Percentiles rank a stretch among this genome's conserved stretches.
These are phyloP conservation scores for Beverwykella pulmonaria DNA, from an alignment of 495 filamentous ascomycete genomes.

Conservation along the genomic window DNA sequence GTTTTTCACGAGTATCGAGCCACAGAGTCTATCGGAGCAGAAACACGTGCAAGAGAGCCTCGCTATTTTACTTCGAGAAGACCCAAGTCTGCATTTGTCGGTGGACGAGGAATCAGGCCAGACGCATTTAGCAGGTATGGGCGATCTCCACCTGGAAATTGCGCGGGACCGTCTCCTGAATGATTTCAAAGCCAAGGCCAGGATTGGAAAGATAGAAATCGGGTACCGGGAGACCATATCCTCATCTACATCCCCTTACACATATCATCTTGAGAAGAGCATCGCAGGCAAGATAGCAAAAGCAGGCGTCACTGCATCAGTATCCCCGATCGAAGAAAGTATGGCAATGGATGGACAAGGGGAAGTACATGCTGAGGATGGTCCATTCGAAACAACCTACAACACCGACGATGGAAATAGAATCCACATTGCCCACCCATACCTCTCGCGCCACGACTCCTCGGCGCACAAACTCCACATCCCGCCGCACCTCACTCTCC, in stretches of 20 bases:
- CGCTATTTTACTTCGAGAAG: slow-evolving; percentile 79
- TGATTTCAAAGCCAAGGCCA: slow-evolving; percentile 85
- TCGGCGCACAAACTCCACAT: slow-evolving; percentile 44
- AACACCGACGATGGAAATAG: slow-evolving; percentile 47
- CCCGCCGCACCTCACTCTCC: slow-evolving; percentile 60
- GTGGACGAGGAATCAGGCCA: slow-evolving; percentile 90
- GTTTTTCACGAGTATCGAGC: slow-evolving; percentile 92
- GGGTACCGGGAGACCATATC: slow-evolving; percentile 85
- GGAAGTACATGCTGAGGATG: slow-evolving; percentile 41
- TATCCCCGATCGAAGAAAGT: slow-evolving; percentile 61
- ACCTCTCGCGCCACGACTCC: slow-evolving; percentile 35
- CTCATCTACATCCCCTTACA: slow-evolving; percentile 54
- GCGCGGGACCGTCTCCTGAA: slow-evolving; percentile 83
- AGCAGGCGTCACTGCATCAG: slow-evolving; percentile 70
- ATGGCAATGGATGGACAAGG: not conserved
- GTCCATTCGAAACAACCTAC: slow-evolving; percentile 25
- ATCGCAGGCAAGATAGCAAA: slow-evolving; percentile 77
- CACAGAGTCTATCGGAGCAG: slow-evolving; percentile 73
- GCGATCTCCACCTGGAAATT: slow-evolving; percentile 96
- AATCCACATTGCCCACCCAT: slow-evolving; percentile 47
- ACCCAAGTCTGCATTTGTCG: slow-evolving; percentile 86
- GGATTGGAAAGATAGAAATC: slow-evolving; percentile 93
- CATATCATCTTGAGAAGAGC: slow-evolving; percentile 70
- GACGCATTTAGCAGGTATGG: slow-evolving; percentile 93
- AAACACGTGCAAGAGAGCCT: slow-evolving; percentile 78